phyloP scores from a whole-genome alignment of 2,329 filamentous ascomycete species.

The Colletotrichum sp. region DNA sequence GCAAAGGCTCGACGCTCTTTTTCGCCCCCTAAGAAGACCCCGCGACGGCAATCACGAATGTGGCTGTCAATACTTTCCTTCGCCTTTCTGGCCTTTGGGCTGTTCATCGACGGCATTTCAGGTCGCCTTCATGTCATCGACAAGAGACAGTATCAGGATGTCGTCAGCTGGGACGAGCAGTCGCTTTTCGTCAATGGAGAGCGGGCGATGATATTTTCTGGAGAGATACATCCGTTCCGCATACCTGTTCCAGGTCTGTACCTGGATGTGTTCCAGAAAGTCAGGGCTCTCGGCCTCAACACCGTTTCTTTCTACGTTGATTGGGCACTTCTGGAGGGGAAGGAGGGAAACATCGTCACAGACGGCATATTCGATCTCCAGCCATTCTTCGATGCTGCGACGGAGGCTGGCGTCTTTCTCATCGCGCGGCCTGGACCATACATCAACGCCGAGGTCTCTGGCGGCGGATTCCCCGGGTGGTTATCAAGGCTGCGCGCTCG shows the following conservation, averaged over 20 bases:
- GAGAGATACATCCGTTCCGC: conserved; percentile 74
- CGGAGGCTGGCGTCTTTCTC: conserved; percentile 76
- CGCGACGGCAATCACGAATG: conserved; percentile 22
- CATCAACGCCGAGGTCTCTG: conserved; percentile 79
- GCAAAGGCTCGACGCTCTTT: neutral
- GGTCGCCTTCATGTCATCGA: conserved; percentile 14
- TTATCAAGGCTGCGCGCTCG: conserved; percentile 70
- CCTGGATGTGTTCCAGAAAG: conserved; percentile 81
- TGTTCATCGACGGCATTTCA: conserved; percentile 15
- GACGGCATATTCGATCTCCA: conserved; percentile 76
- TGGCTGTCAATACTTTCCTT: conserved; percentile 14
- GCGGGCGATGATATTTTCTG: conserved; percentile 73
- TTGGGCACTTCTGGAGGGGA: conserved; percentile 80
- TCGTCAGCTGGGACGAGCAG: conserved; percentile 74
- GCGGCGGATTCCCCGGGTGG: conserved; percentile 85
- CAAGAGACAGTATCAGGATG: conserved; percentile 33
- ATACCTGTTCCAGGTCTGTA: conserved; percentile 54
- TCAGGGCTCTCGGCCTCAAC: conserved; percentile 82
- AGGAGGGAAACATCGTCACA: conserved; percentile 70
- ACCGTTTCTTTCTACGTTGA: conserved; percentile 80
- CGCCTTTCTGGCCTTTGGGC: conserved; percentile 14
- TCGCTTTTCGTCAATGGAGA: conserved; percentile 75
- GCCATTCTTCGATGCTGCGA: conserved; percentile 78
- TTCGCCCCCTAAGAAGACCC: neutral
- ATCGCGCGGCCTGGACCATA: conserved; percentile 76